Evolutionary conservation across 306 rosid species (phyloP), one percentile per base, ranked within the genome.

Genomic region (Chamaecrista fasciculata): DNA sequence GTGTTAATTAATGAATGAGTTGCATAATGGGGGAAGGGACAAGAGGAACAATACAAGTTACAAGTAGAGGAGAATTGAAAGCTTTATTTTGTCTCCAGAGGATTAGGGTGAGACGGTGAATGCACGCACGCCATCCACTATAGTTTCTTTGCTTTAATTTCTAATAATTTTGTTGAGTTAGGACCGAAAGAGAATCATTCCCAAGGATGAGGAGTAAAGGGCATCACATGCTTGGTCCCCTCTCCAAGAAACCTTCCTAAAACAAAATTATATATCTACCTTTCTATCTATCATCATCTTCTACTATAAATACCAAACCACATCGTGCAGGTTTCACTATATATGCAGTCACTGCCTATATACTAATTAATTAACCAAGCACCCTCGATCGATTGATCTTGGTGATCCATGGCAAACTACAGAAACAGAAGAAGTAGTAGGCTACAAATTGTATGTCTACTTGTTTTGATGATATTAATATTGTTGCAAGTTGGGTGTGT

Each of bases 341-440:
- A n/a, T n/a, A n/a, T n/a, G n/a, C n/a, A n/a, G n/a, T n/a, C n/a
- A n/a, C n/a, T n/a, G n/a, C n/a, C n/a, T n/a, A n/a, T n/a, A n/a
- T n/a, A n/a, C n/a, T n/a, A n/a, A n/a, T n/a, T n/a, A n/a, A n/a
- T n/a, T n/a, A n/a, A n/a, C n/a, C n/a, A n/a, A n/a, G n/a, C n/a
- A n/a, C n/a, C n/a, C n/a, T n/a, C n/a, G n/a, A n/a, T n/a, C n/a
- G n/a, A n/a, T n/a, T n/a, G n/a, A n/a, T n/a, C n/a, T n/a, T n/a
- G n/a, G n/a, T n/a, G n/a, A n/a, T n/a, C 66, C 57, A 75, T 85
- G 89, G 78, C 84, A 64, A 82, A 58, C 31, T 57, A 7, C 42
- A n/a, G n/a, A n/a, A n/a, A n/a, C n/a, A n/a, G n/a, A n/a, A n/a
- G n/a, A n/a, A n/a, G n/a, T n/a, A 69, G 8, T 11, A 68, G 67